Percentiles rank a stretch among this genome's conserved stretches.
phyloP scores from a whole-genome alignment of 31 red algal species.

The Odonthalia washingtoniensis region DNA sequence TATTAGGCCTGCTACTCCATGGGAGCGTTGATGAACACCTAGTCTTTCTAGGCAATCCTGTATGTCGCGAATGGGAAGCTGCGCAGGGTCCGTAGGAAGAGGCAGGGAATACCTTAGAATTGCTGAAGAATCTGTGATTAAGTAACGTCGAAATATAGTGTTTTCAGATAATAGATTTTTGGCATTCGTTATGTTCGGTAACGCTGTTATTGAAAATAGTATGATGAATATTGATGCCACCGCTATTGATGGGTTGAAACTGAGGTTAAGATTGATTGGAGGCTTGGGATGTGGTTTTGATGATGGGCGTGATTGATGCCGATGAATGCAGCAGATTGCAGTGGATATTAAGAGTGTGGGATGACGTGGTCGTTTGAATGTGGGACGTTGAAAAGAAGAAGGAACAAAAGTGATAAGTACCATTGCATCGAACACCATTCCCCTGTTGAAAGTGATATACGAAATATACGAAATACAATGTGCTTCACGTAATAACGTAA shows the following conservation, averaged over 20 bases:
- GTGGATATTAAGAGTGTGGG: no score
- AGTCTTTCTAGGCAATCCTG: slow-evolving; percentile 78
- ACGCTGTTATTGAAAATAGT: background rate
- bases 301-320: background rate
- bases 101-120: slow-evolving; percentile 92
- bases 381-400: no score
- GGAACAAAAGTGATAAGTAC: no score
- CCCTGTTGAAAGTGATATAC: no score
- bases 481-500: no score
- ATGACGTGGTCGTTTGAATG: background rate
- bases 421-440: no score
- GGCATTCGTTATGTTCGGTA: background rate
- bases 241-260: background rate
- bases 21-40: slow-evolving; percentile 75
- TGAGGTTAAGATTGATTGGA: background rate
- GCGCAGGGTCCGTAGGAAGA: slow-evolving; percentile 47
- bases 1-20: slow-evolving; percentile 65
- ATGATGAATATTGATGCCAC: background rate
- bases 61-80: slow-evolving; percentile 65
- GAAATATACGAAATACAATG: no score
- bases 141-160: slow-evolving; percentile 90
- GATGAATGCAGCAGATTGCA: no score
- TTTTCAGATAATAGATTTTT: slow-evolving; percentile 73
- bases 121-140: slow-evolving; percentile 82
- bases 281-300: background rate